Base-by-base conservation (phyloP, 2,329 filamentous ascomycete species). In the Pseudogymnoascus sp. region DNA sequence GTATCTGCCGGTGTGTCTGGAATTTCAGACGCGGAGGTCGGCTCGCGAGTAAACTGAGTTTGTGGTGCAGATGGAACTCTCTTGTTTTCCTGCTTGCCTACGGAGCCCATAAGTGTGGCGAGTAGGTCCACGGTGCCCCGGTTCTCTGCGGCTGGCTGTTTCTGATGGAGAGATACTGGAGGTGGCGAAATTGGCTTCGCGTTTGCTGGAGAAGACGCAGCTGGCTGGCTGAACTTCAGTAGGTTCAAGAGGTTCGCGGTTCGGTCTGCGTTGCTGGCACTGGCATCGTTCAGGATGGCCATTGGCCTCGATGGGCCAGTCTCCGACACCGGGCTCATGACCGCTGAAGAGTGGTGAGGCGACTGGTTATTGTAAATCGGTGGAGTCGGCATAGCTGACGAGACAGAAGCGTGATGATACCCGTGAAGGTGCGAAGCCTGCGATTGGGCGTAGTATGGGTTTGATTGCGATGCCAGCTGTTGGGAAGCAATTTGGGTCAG, bases 181-280 rank as follows among this genome's bases (percentile, higher is more conserved):
- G 31, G 61, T 16, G 70, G 70, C 18, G 67, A 65, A 59, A 69
- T 65, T 46, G 69, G 68, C 37, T 40, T 69, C 11, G 63, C 42
- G 28, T 65, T 59, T 16, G 53, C 63, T 61, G 71, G 67, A 62
- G 70, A 69, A 34, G 67, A 69, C 16, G 71, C 67, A 60, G 76
- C 66, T 40, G 78, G 75, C 67, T 83, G 78, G 66, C 82, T 86
- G 75, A 87, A 88, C 73, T 86, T 86, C 66, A 90, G 78, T 65
- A 89, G 74, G 70, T 83, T 88, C 64, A 89, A 78, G 67, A 90
- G 74, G 69, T 82, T 84, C 66, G 80, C 79, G 14, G 83, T 82
- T 65, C 81, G 79, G 63, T 80, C 79, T 60, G 75, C 73, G 64
- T 77, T 79, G 75, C 67, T 73, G 28, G 50, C 5, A 36, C 28